These are phyloP conservation scores for Austroboletus eburneus DNA, from an alignment of 768 basidiomycete genomes.

Conservation along the genomic window DNA sequence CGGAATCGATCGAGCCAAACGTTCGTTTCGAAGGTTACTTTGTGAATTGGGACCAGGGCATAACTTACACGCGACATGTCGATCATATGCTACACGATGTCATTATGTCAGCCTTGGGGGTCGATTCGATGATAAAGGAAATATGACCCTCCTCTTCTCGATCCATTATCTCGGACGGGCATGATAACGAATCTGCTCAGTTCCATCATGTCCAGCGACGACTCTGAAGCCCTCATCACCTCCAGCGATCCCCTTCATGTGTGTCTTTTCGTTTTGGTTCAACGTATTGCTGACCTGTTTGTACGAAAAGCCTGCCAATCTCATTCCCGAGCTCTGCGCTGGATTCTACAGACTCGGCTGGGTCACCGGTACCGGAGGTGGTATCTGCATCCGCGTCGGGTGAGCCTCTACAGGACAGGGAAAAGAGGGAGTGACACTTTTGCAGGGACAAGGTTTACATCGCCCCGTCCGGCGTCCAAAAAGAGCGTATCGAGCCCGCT, in stretches of 20 bases:
- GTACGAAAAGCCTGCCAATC: slow-evolving; percentile 74
- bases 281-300: too few species aligned
- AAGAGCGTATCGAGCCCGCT: slow-evolving; percentile 77
- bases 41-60: too few species aligned
- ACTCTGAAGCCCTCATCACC: slow-evolving; percentile 48
- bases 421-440: neutral
- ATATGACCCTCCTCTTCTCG: too few species aligned
- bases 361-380: slow-evolving; percentile 89
- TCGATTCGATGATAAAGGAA: too few species aligned
- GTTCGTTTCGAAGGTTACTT: too few species aligned
- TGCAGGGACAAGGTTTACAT: slow-evolving; percentile 74
- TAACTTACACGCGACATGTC: too few species aligned
- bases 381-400: slow-evolving; percentile 72
- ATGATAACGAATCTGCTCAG: neutral
- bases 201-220: slow-evolving; percentile 15
- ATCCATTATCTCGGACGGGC: neutral
- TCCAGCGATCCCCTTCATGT: slow-evolving; percentile 65
- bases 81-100: too few species aligned
- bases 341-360: slow-evolving; percentile 85
- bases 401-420: slow-evolving; percentile 20
- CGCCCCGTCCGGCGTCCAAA: slow-evolving; percentile 87
- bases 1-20: too few species aligned
- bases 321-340: slow-evolving; percentile 81
- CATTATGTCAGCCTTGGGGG: too few species aligned
- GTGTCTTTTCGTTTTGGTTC: slow-evolving; percentile 15